Conservation (phyloP, 345 rosid species). For the Citrus mangshanensis region DNA sequence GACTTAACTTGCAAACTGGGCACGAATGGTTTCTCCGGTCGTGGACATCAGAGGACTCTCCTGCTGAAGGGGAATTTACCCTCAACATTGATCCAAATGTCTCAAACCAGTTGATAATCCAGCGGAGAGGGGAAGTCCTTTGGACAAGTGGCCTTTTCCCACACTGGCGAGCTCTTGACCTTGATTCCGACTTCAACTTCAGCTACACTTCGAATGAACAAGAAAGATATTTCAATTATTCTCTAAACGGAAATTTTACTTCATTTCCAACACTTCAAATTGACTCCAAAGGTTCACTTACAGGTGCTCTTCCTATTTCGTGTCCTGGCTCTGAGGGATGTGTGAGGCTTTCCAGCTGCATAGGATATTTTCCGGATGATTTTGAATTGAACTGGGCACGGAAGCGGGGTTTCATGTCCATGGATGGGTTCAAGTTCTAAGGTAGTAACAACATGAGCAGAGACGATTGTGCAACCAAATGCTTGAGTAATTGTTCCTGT, state of each 20-base stretch:
- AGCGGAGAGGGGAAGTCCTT: conserved; percentile 21
- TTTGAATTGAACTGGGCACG: too few species aligned
- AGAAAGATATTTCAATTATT: conserved; percentile 24
- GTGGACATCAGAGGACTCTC: conserved; percentile 17
- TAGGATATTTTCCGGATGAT: too few species aligned
- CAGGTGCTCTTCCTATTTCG: background rate
- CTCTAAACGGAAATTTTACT: background rate
- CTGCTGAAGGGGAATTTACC: conserved; percentile 26
- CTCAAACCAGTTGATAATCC: conserved; percentile 17
- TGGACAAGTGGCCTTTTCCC: conserved; percentile 25
- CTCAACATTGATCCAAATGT: conserved; percentile 27
- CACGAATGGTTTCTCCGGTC: conserved; percentile 33
- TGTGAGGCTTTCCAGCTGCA: background rate
- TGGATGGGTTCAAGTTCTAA: background rate
- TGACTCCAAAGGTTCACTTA: too few species aligned
- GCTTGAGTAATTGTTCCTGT: conserved; percentile 24
- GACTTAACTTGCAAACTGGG: conserved; percentile 30
- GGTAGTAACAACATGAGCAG: conserved; percentile 1
- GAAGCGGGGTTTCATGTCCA: conserved; percentile 1
- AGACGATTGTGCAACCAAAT: conserved; percentile 9
- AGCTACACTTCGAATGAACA: conserved; percentile 19
- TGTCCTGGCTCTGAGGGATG: background rate
- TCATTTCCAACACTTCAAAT: background rate
- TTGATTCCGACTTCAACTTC: background rate
- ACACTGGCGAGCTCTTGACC: too few species aligned